Evolutionary conservation across 108 stramenopile species (phyloP).

Genomic region (Bacterosira constricta): DNA sequence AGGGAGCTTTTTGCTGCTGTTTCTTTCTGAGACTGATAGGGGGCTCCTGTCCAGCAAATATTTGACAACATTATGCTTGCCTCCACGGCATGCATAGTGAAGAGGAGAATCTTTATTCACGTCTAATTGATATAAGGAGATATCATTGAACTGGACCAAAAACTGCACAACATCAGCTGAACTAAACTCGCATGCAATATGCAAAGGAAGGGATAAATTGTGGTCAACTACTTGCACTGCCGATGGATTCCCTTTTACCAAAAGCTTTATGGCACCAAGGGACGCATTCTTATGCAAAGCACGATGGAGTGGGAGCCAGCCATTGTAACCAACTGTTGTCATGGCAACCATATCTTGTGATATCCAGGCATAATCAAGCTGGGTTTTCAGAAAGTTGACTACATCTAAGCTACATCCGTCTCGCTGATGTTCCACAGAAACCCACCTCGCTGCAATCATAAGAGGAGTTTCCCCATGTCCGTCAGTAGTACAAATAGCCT

Average conservation of each 20-base stretch:
- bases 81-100: conserved; percentile 11
- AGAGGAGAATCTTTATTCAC: not conserved
- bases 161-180: not conserved
- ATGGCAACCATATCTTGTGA: not conserved
- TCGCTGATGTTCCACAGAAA: too few relatives aligned
- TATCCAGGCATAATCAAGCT: conserved; percentile 1
- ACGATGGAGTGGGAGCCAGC: conserved; percentile 19
- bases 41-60: not conserved
- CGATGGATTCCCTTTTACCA: not conserved
- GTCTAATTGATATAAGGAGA: not conserved
- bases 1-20: not conserved
- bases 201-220: not conserved
- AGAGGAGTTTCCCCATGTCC: too few relatives aligned
- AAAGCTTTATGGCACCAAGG: not conserved
- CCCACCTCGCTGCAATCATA: too few relatives aligned
- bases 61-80: not conserved
- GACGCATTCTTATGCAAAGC: conserved; percentile 7
- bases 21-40: not conserved
- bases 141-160: not conserved
- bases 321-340: not conserved
- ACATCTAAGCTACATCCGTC: too few relatives aligned
- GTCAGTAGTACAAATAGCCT: too few relatives aligned
- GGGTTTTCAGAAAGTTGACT: not conserved
- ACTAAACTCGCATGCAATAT: conserved; percentile 15
- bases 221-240: not conserved